Evolutionary conservation across 352 stramenopile species (phyloP).

Genomic region (Pythium phragmiticola): DNA sequence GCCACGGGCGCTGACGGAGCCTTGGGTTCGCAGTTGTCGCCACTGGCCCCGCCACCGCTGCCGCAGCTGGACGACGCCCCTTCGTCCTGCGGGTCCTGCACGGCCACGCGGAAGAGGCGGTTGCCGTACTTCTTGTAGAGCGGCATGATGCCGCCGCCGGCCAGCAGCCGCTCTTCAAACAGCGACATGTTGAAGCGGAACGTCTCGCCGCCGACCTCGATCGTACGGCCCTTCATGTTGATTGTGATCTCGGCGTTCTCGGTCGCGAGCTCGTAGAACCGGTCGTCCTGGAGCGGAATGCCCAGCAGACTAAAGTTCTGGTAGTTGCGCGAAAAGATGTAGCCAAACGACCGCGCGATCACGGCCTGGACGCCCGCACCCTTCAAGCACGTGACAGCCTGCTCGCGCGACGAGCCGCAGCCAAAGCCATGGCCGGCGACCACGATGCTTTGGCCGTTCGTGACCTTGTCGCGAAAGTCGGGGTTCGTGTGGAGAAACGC

Average conservation of each 20-base stretch:
- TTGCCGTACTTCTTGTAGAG: conserved; percentile 88
- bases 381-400: conserved; percentile 83
- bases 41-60: neutral
- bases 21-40: conserved; percentile 34
- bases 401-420: conserved; percentile 81
- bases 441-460: conserved; percentile 63
- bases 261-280: conserved; percentile 79
- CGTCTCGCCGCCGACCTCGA: conserved; percentile 67
- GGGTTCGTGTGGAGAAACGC: conserved; percentile 85
- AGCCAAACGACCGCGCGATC: conserved; percentile 83
- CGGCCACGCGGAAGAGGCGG: conserved; percentile 80
- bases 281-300: conserved; percentile 77
- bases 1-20: conserved; percentile 33
- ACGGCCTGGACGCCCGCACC: conserved; percentile 75
- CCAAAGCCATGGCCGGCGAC: conserved; percentile 81
- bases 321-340: conserved; percentile 89
- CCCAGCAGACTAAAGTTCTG: conserved; percentile 85
- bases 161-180: conserved; percentile 81
- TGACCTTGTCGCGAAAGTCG: conserved; percentile 84
- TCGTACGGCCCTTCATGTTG: conserved; percentile 81
- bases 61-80: conserved; percentile 32
- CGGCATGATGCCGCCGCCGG: conserved; percentile 81
- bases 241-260: conserved; percentile 75
- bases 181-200: conserved; percentile 89
- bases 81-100: conserved; percentile 51